Base-by-base conservation (phyloP, 2,329 filamentous ascomycete genomes). In the Rosellinia necatrix region DNA sequence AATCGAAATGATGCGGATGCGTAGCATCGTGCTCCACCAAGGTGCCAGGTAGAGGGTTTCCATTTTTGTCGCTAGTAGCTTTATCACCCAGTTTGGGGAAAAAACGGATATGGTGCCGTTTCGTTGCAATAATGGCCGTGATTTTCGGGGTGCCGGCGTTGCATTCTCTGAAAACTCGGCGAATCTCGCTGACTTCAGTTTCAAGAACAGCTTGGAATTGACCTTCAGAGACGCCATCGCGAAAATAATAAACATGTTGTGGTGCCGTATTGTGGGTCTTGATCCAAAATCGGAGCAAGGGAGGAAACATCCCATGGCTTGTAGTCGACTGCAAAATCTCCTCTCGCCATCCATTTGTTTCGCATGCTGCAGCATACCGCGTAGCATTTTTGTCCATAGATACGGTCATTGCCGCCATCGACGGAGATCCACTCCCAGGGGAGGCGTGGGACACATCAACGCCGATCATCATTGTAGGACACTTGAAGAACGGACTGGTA, bases 61-160 rank as follows among this genome's bases (percentile, higher is more conserved):
- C 82, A 62, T 96, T 96, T 44, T 80, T 81, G 68, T 99, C 94
- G 1, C 69, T 81, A 10, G 77, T 73, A 2, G 56, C 58, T 8
- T 63, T 70, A 54, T 82, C 79, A 15, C 71, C 74, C 0, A 76
- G 72, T 43, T 84, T 81, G 0, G 94, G 93, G 77, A 97, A 97
- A 71, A 96, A 92, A 13, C 94, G 89, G 49, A 96, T 86, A 67
- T 97, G 93, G 64, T 99, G 94, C 3, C 94, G 89, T 81, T 99
- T 99, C 1, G 90, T 92, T 1, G 90, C 92, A 41, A 97, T 83
- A 35, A 96, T 84, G 9, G 96, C 91, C 0, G 92, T 92, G 67
- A 97, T 87, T 70, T 89, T 89, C 2, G 89, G 81, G 44, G 51
- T 1, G 3, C 38, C 29, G 66, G 35, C 70, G 3, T 71, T 70